A percentile compares a stretch with the other conserved stretches of the same genome.
Conservation (phyloP, 768 basidiomycete genomes). For the Tylopilus subfusipes region DNA sequence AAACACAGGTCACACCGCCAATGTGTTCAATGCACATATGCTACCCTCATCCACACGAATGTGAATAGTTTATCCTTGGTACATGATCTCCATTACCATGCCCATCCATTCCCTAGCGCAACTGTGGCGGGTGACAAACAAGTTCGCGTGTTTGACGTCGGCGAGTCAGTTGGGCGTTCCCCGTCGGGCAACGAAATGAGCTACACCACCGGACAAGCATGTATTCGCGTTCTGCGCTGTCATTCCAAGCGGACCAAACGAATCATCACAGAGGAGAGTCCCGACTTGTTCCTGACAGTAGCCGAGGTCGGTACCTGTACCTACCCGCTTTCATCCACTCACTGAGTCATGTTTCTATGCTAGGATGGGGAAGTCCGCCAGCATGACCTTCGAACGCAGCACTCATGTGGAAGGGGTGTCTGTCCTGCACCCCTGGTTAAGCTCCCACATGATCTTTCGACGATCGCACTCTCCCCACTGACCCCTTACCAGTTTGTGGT, state of each 20-base stretch:
- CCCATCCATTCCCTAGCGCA: constrained; percentile 40
- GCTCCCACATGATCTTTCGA: constrained; percentile 62
- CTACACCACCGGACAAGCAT: constrained; percentile 47
- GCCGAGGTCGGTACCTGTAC: constrained; percentile 52
- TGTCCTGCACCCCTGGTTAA: constrained; percentile 75
- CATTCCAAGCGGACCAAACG: constrained; percentile 73
- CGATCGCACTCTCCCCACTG: constrained; percentile 70
- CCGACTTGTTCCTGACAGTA: constrained; percentile 73
- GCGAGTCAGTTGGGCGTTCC: constrained; percentile 37
- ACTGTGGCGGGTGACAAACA: constrained; percentile 75
- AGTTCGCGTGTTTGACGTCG: constrained; percentile 76
- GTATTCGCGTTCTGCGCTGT: constrained; percentile 58
- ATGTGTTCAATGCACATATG: constrained; percentile 84
- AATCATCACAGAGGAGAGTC: constrained; percentile 75
- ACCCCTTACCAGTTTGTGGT: constrained; percentile 84
- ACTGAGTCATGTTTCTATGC: constrained; percentile 23
- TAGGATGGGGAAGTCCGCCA: constrained; percentile 87
- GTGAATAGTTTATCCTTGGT: constrained; percentile 41
- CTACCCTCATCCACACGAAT: constrained; percentile 77
- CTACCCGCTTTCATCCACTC: neutral
- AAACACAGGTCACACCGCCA: constrained; percentile 72
- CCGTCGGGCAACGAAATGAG: constrained; percentile 41
- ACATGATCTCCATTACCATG: constrained; percentile 1
- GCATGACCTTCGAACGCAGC: constrained; percentile 72
- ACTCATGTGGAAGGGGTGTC: constrained; percentile 51